phyloP scores from a whole-genome alignment of 208 protist species.

The Eutreptiella sp. region DNA sequence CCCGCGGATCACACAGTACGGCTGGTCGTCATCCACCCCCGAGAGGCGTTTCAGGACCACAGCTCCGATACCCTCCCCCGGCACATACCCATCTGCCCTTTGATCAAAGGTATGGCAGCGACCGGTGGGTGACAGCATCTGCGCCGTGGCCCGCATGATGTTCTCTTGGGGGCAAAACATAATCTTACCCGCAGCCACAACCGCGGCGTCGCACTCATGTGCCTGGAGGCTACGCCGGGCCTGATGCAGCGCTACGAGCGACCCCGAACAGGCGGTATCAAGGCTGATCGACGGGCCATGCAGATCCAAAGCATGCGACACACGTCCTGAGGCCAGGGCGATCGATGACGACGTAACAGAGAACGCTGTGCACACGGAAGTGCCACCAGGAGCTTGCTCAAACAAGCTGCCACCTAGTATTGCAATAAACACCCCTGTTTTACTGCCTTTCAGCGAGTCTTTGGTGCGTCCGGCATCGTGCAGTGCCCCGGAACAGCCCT shows the following conservation, averaged over 20 bases:
- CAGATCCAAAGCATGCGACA: conserved; percentile 48
- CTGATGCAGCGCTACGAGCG: conserved; percentile 51
- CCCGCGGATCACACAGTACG: conserved; percentile 26
- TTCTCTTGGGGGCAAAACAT: no score
- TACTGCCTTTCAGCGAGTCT: conserved; percentile 12
- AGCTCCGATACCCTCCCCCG: conserved; percentile 47
- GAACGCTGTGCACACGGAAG: conserved; percentile 9
- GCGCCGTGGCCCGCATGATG: conserved; percentile 27
- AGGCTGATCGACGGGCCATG: conserved; percentile 44
- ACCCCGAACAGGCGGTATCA: conserved; percentile 62
- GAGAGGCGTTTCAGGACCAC: conserved; percentile 42
- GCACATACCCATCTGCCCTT: conserved; percentile 54
- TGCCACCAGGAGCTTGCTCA: no score
- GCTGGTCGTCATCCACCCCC: background rate
- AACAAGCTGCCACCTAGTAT: conserved; percentile 12
- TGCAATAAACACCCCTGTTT: conserved; percentile 10
- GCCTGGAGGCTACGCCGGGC: conserved; percentile 37
- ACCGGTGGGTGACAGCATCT: conserved; percentile 38
- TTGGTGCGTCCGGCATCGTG: conserved; percentile 30
- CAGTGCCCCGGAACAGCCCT: conserved; percentile 30
- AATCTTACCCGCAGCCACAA: no score
- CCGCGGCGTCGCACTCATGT: no score
- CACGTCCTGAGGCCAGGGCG: conserved; percentile 23
- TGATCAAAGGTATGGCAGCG: conserved; percentile 56
- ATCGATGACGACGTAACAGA: conserved; percentile 2